Conservation (phyloP, 208 protist genomes). For the Acanthamoeba healyi region DNA sequence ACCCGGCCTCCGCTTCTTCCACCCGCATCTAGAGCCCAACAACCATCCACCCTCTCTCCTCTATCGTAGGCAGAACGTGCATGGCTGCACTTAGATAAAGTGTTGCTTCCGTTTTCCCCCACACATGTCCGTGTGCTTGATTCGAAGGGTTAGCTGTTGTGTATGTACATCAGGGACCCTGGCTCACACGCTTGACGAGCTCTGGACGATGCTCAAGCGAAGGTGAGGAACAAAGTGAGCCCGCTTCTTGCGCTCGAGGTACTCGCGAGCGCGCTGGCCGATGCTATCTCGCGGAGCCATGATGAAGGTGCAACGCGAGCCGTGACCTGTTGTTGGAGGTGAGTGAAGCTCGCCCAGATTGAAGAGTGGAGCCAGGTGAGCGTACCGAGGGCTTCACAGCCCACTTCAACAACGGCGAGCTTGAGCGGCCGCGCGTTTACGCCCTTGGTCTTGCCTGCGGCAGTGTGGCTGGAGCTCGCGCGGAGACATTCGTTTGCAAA, state of each 20-base stretch:
- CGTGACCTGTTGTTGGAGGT: neutral
- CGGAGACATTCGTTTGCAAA: constrained; percentile 1
- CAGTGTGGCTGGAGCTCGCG: too few species aligned
- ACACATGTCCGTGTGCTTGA: too few species aligned
- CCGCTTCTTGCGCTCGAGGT: neutral
- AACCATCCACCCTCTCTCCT: too few species aligned
- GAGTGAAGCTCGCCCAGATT: neutral
- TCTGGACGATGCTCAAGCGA: too few species aligned
- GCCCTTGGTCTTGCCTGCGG: neutral
- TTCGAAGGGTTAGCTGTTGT: too few species aligned
- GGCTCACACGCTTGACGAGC: too few species aligned
- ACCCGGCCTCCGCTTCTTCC: neutral
- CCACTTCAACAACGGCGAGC: neutral
- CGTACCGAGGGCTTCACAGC: constrained; percentile 1
- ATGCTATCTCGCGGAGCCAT: neutral
- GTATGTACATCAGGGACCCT: too few species aligned
- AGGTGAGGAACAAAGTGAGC: neutral
- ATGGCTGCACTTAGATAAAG: neutral
- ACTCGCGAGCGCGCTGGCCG: neutral
- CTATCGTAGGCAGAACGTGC: too few species aligned
- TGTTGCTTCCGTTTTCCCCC: too few species aligned
- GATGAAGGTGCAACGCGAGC: constrained; percentile 26
- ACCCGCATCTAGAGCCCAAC: neutral
- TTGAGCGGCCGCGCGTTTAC: neutral
- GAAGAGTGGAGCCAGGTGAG: neutral